A percentile compares a stretch with the other conserved stretches of the same genome.
These are phyloP conservation scores for Blumeria hordei DNA, from an alignment of 2,329 filamentous ascomycete species.

Conservation along the genomic window DNA sequence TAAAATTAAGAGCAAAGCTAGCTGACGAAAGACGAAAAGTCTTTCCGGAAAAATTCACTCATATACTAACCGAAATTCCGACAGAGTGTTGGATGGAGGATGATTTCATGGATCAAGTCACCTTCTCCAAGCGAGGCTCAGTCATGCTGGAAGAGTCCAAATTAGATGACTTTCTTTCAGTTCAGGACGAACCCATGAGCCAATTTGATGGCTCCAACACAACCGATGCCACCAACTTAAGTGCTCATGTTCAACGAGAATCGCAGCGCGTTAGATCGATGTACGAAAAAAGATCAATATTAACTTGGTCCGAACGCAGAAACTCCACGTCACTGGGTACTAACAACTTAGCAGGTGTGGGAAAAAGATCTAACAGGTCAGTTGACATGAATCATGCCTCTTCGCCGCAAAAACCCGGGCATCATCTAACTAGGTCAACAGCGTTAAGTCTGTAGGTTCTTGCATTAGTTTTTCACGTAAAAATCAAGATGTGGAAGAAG, in stretches of 20 bases:
- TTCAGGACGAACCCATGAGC: conserved; percentile 9
- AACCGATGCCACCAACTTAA: conserved; percentile 8
- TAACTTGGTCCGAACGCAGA: conserved; percentile 7
- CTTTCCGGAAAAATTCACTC: conserved; percentile 19
- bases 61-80: conserved; percentile 31
- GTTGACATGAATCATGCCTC: neutral
- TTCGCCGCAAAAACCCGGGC: neutral
- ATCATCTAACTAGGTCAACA: neutral
- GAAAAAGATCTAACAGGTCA: neutral
- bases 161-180: conserved; percentile 9
- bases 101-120: conserved; percentile 29
- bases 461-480: neutral
- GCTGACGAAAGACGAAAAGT: neutral
- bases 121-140: conserved; percentile 39
- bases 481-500: conserved; percentile 8
- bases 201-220: conserved; percentile 13
- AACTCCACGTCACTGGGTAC: neutral
- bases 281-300: conserved; percentile 12
- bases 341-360: neutral
- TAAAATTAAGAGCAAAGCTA: neutral
- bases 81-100: conserved; percentile 31
- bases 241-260: conserved; percentile 14
- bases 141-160: conserved; percentile 31
- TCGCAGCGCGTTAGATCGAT: conserved; percentile 16
- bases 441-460: neutral